A percentile compares a stretch with the other conserved stretches of the same genome.
Evolutionary conservation across 1,284 basidiomycete species (phyloP).

Genomic region (Uromyces viciae-fabae): DNA sequence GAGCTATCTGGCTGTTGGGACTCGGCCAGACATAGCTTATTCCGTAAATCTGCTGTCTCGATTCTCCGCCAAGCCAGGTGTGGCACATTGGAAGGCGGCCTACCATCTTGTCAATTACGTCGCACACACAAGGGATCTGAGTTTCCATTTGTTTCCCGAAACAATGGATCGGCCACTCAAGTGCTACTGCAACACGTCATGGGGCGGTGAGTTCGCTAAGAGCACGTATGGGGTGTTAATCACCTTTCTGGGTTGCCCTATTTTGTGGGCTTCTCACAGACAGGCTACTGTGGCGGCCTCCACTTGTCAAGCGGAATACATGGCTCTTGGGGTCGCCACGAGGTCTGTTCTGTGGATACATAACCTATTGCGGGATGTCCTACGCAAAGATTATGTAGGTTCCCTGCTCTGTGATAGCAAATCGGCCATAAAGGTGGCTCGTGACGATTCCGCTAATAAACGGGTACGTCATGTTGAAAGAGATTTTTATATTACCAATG

Average conservation of each 20-base stretch:
- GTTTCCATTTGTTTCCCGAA: not conserved
- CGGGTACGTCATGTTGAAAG: not conserved
- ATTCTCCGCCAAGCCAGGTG: not conserved
- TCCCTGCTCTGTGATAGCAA: slow-evolving; percentile 2
- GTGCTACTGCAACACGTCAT: not conserved
- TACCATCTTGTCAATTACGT: not conserved
- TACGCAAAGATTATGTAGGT: not conserved
- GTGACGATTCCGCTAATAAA: slow-evolving; percentile 4
- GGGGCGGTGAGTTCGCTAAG: not conserved
- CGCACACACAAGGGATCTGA: not conserved
- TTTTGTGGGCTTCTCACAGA: not conserved
- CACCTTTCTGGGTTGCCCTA: not conserved
- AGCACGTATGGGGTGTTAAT: not conserved
- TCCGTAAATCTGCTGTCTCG: not conserved
- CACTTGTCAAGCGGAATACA: slow-evolving; percentile 23
- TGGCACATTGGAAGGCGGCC: not conserved
- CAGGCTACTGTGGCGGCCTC: slow-evolving; percentile 3
- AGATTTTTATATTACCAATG: not conserved
- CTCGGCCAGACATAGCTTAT: not conserved
- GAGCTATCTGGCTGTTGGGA: slow-evolving; percentile 6
- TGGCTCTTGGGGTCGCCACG: not conserved
- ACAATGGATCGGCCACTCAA: not conserved
- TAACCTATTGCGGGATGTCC: not conserved
- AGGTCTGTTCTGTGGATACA: not conserved
- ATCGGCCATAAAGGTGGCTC: not conserved